phyloP scores from a whole-genome alignment of 2,329 filamentous ascomycete genomes.

The Colletotrichum higginsianum region DNA sequence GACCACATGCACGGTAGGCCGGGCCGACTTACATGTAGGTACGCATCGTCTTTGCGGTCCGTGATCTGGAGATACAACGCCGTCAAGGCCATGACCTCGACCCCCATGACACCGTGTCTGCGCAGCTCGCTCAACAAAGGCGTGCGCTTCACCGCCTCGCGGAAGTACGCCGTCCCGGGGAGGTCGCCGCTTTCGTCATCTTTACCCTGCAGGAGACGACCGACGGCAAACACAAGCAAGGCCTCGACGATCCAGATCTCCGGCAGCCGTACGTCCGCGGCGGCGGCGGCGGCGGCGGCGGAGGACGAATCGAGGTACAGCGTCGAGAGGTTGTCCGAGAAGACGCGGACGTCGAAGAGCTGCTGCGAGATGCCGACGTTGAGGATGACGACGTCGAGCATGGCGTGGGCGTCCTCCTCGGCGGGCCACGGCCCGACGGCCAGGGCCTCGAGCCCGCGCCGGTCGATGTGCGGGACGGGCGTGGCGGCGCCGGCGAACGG shows the following conservation, averaged over 20 bases:
- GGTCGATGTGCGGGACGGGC: constrained; percentile 6
- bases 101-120: constrained; percentile 18
- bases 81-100: constrained; percentile 34
- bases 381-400: constrained; percentile 25
- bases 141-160: constrained; percentile 15
- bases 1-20: accelerated
- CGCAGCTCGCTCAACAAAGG: constrained; percentile 4
- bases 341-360: constrained; percentile 34
- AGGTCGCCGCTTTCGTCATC: constrained; percentile 1
- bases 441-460: background rate
- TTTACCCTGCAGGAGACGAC: constrained; percentile 11
- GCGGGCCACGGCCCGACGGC: constrained; percentile 25
- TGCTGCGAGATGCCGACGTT: constrained; percentile 39
- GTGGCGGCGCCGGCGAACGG: background rate
- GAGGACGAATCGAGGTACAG: constrained; percentile 14
- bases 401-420: constrained; percentile 23
- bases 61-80: constrained; percentile 32
- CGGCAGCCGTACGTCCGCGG: background rate
- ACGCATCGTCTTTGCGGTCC: constrained; percentile 39
- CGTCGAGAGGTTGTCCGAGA: constrained; percentile 32
- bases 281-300: background rate
- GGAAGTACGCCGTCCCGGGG: constrained; percentile 20
- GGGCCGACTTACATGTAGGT: constrained; percentile 25
- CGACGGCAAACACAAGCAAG: constrained; percentile 30
- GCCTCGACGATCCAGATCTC: constrained; percentile 32